phyloP scores from a whole-genome alignment of 345 rosid genomes.

The Heritiera fomes region DNA sequence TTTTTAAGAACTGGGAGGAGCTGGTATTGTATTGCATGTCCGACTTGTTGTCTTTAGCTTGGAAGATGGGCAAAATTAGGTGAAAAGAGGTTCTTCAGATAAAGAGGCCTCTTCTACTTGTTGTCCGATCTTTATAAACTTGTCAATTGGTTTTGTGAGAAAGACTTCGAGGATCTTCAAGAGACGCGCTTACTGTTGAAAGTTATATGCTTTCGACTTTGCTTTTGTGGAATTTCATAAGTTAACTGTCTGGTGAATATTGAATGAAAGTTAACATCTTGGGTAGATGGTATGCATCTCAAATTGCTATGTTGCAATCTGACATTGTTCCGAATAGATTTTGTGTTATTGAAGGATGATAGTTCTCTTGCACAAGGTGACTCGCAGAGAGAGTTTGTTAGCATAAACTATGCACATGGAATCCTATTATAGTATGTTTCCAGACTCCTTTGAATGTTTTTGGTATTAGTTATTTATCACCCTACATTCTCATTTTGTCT shows the following conservation, averaged over 20 bases:
- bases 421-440: background rate
- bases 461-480: background rate
- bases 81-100: background rate
- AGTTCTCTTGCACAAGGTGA: background rate
- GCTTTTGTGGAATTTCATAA: background rate
- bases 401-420: background rate
- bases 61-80: background rate
- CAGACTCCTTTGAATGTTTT: background rate
- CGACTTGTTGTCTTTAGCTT: background rate
- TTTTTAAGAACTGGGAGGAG: background rate
- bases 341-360: background rate
- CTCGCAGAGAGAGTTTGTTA: background rate
- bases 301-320: background rate
- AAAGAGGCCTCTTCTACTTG: background rate
- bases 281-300: background rate
- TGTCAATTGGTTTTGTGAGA: conserved; percentile 3
- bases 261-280: conserved; percentile 3
- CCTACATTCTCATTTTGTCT: background rate
- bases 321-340: background rate
- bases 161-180: background rate
- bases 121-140: background rate
- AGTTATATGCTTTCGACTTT: background rate
- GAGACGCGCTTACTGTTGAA: background rate
- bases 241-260: background rate
- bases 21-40: background rate